Percentiles rank a stretch among this genome's conserved stretches.
Conservation (phyloP, 495 filamentous ascomycete species). For the Xylaria cubensis region DNA sequence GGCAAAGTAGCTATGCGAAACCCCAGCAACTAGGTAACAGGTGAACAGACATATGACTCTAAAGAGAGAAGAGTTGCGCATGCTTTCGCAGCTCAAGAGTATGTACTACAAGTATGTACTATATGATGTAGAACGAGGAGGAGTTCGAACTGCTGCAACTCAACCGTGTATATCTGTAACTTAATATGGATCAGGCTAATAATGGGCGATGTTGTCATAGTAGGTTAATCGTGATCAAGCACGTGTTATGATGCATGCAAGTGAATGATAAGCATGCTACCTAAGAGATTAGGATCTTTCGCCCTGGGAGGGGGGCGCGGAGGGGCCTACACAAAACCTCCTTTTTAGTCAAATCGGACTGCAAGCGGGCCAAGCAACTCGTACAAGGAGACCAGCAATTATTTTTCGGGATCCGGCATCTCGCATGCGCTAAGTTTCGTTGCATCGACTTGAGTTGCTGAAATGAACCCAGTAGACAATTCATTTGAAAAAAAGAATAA, state of each 20-base stretch:
- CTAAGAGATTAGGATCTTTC: conserved; percentile 5
- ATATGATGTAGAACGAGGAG: not conserved
- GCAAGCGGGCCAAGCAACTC: conserved; percentile 5
- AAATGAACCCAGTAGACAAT: conserved; percentile 1
- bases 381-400: not conserved
- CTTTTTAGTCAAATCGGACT: conserved; percentile 9
- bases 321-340: conserved; percentile 15
- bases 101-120: too few relatives aligned
- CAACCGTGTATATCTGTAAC: not conserved
- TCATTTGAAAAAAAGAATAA: not conserved
- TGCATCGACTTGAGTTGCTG: not conserved
- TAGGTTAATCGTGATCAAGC: conserved; percentile 20
- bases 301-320: not conserved
- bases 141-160: conserved; percentile 1
- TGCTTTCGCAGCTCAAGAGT: not conserved
- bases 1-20: not conserved
- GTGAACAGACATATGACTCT: not conserved
- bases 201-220: conserved; percentile 25
- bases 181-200: conserved; percentile 12
- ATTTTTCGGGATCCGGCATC: conserved; percentile 25
- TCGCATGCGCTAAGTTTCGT: conserved; percentile 17
- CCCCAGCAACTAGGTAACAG: not conserved
- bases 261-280: conserved; percentile 26
- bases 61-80: not conserved
- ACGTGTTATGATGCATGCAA: conserved; percentile 28